Conservation (phyloP, 1,284 basidiomycete genomes). For the Pyrrhoderma noxium region DNA sequence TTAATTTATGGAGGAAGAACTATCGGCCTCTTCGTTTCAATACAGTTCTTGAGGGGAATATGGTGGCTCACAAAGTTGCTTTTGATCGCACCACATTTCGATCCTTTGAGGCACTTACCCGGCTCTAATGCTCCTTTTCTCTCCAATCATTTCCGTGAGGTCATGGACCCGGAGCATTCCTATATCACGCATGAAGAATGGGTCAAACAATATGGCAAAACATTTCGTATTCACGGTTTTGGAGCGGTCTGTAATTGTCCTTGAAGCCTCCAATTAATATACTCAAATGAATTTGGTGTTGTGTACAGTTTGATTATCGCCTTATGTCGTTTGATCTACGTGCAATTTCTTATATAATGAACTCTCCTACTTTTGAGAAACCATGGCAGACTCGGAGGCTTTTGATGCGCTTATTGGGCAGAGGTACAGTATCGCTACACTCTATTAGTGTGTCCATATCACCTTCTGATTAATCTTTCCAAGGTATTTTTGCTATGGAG, state of each 20-base stretch:
- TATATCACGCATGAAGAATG: slow-evolving; percentile 36
- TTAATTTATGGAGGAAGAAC: slow-evolving; percentile 5
- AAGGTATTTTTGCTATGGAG: slow-evolving; percentile 45
- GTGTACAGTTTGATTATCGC: slow-evolving; percentile 42
- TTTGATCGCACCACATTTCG: slow-evolving; percentile 35
- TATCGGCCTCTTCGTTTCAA: slow-evolving; percentile 3
- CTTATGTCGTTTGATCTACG: slow-evolving; percentile 46
- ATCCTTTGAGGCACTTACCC: slow-evolving; percentile 41
- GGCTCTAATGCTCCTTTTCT: slow-evolving; percentile 37
- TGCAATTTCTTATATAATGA: slow-evolving; percentile 41
- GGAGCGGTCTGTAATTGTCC: slow-evolving; percentile 30
- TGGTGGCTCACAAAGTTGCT: slow-evolving; percentile 37
- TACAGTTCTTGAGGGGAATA: slow-evolving; percentile 28
- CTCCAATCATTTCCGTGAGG: slow-evolving; percentile 35
- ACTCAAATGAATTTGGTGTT: background rate
- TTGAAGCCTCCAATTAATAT: background rate
- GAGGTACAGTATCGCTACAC: slow-evolving; percentile 25
- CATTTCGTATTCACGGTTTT: slow-evolving; percentile 45
- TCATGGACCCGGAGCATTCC: slow-evolving; percentile 38
- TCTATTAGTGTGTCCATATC: background rate
- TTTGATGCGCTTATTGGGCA: slow-evolving; percentile 41
- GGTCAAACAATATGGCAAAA: slow-evolving; percentile 38
- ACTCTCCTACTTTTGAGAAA: slow-evolving; percentile 42
- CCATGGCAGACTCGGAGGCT: slow-evolving; percentile 47
- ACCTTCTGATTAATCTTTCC: slow-evolving; percentile 2